Percentiles rank a stretch among this genome's conserved stretches.
phyloP scores from a whole-genome alignment of 345 rosid genomes.

The Gossypium mustelinum region DNA sequence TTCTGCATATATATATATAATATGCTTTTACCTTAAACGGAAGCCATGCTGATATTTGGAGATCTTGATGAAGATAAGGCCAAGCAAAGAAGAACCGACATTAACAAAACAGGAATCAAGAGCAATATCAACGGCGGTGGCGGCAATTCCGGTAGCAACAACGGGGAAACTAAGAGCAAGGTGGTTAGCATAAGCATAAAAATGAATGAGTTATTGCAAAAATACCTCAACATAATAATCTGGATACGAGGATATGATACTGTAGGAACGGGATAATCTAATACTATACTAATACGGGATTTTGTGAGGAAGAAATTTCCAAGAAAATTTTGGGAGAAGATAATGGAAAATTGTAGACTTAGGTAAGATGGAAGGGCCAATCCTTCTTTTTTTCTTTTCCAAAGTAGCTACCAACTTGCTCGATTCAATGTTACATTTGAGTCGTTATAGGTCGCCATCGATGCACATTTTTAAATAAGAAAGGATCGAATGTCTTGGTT shows the following conservation, averaged over 20 bases:
- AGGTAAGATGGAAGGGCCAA: not conserved
- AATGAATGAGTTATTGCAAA: not conserved
- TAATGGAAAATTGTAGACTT: not conserved
- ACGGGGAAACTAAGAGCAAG: conserved; percentile 10
- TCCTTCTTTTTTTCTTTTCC: not conserved
- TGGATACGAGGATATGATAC: not conserved
- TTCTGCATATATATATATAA: no score
- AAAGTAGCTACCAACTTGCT: not conserved
- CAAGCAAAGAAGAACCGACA: conserved; percentile 15
- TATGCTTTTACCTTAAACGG: conserved; percentile 1
- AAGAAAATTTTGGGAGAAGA: not conserved
- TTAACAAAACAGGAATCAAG: conserved; percentile 20
- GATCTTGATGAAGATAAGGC: conserved; percentile 5
- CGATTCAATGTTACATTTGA: not conserved
- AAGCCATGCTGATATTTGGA: not conserved
- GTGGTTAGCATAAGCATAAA: conserved; percentile 16
- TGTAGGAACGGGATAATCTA: not conserved
- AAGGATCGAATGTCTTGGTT: not conserved
- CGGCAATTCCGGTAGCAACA: conserved; percentile 19
- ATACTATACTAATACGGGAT: not conserved
- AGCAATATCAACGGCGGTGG: conserved; percentile 25
- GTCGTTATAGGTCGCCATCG: not conserved
- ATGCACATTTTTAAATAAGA: not conserved
- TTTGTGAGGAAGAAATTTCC: not conserved
- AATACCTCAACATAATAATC: not conserved